phyloP scores from a whole-genome alignment of 1,284 basidiomycete species.

The Psilocybe mexicana region DNA sequence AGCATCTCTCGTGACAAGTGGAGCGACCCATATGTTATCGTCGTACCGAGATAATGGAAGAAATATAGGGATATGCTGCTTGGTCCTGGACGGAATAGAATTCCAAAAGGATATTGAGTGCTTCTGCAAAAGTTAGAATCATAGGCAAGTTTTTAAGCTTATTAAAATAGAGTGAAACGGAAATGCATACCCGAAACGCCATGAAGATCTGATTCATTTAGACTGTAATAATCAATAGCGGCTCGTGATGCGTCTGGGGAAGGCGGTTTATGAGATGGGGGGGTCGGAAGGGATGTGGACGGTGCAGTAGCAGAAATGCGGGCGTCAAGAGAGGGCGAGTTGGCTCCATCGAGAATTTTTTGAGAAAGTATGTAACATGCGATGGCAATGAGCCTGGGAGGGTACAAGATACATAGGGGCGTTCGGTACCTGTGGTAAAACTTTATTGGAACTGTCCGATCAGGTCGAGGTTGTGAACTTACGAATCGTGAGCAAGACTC shows the following conservation, averaged over 20 bases:
- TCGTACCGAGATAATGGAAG: conserved; percentile 51
- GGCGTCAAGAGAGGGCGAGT: conserved; percentile 70
- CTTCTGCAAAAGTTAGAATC: conserved; percentile 42
- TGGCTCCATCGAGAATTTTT: conserved; percentile 65
- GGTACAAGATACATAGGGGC: conserved; percentile 69
- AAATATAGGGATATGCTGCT: conserved; percentile 49
- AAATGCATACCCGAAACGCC: conserved; percentile 55
- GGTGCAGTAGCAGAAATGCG: conserved; percentile 63
- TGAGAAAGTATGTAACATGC: conserved; percentile 77
- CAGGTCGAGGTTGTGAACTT: conserved; percentile 32
- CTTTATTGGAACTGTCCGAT: neutral
- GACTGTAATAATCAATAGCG: conserved; percentile 64
- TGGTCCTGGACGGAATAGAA: conserved; percentile 70
- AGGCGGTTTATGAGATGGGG: conserved; percentile 70
- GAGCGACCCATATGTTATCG: conserved; percentile 1
- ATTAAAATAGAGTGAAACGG: conserved; percentile 1
- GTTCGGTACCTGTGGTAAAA: conserved; percentile 61
- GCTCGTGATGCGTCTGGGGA: conserved; percentile 70
- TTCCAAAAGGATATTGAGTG: conserved; percentile 65
- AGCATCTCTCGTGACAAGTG: conserved; percentile 1
- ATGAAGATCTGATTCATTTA: conserved; percentile 57
- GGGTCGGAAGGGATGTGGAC: conserved; percentile 67
- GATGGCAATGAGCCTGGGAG: conserved; percentile 67
- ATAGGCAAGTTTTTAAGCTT: conserved; percentile 11
- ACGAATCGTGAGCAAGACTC: conserved; percentile 86